Conservation (phyloP, 352 stramenopile species). For the Pythium sp. region DNA sequence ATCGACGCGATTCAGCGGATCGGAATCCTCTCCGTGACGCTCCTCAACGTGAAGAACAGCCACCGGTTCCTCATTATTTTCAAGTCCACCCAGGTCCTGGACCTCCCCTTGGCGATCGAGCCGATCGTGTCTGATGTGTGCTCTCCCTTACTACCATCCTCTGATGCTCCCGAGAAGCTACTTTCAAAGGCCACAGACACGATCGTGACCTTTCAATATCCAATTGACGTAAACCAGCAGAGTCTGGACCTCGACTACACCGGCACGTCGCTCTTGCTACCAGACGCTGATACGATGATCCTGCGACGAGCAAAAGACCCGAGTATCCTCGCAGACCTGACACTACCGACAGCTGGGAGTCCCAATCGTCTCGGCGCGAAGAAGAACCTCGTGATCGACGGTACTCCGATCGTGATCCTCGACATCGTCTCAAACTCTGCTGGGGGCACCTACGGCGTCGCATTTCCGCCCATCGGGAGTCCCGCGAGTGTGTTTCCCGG, state of each 20-base stretch:
- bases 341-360: slow-evolving; percentile 27
- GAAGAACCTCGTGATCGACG: slow-evolving; percentile 49
- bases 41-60: slow-evolving; percentile 47
- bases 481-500: slow-evolving; percentile 48
- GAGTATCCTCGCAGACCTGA: slow-evolving; percentile 27
- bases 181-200: slow-evolving; percentile 36
- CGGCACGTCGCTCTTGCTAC: slow-evolving; percentile 27
- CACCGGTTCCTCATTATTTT: slow-evolving; percentile 59
- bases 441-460: slow-evolving; percentile 58
- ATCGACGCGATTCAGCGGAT: slow-evolving; percentile 41
- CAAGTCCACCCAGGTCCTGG: slow-evolving; percentile 36
- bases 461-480: slow-evolving; percentile 47
- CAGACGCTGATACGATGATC: slow-evolving; percentile 21
- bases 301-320: slow-evolving; percentile 33
- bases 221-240: slow-evolving; percentile 31
- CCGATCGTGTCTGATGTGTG: slow-evolving; percentile 50
- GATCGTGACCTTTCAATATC: slow-evolving; percentile 61
- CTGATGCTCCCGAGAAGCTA: slow-evolving; percentile 33
- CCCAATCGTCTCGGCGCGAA: slow-evolving; percentile 24
- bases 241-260: slow-evolving; percentile 28
- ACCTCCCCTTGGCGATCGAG: slow-evolving; percentile 40
- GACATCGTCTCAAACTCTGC: slow-evolving; percentile 45
- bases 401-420: slow-evolving; percentile 36
- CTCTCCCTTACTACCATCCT: slow-evolving; percentile 39
- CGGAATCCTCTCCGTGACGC: slow-evolving; percentile 49